Evolutionary conservation across 2,329 filamentous ascomycete genomes (phyloP), one percentile per base, ranked within the genome.

Genomic region (Colletotrichum sp.): DNA sequence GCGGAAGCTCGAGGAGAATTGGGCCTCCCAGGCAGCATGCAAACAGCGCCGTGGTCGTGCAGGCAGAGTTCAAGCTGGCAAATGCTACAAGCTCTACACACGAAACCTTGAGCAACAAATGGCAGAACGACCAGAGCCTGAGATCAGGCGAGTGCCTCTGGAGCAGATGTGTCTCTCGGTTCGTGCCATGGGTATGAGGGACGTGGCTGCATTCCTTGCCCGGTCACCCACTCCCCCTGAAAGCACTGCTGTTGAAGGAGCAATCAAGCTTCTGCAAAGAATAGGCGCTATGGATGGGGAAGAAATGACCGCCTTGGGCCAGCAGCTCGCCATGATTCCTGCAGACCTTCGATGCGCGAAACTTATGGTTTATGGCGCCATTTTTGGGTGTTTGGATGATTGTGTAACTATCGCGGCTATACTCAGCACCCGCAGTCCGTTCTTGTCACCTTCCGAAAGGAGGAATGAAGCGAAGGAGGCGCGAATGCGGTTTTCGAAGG

Each of bases 71-170:
- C 92, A 95, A 71, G 94, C 94, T 28, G 97, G 97, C 71, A 93
- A 92, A 78, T 98, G 96, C 88, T 99, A 98, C 88, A 98, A 98
- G 85, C 90, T 99, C 4, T 99, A 95, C 84, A 98, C 97, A 1
- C 90, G 93, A 74, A 95, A 94, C 78, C 92, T 96, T 9, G 97
- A 99, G 71, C 90, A 90, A 71, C 93, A 95, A 83, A 98, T 98
- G 96, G 89, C 92, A 3, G 94, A 96, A 79, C 90, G 96, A 9
- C 96, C 97, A 2, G 96, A 98, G 74, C 97, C 97, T 0, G 97
- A 99, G 83, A 98, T 99, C 78, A 91, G 95, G 34, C 92, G 97
- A 75, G 96, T 98, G 3, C 96, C 97, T 2, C 87, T 99, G 2
- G 97, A 99, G 83, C 96, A 98, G 81, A 91, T 98, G 30, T 98